Evolutionary conservation across 2,329 filamentous ascomycete species (phyloP).

Genomic region (Alternaria atra): DNA sequence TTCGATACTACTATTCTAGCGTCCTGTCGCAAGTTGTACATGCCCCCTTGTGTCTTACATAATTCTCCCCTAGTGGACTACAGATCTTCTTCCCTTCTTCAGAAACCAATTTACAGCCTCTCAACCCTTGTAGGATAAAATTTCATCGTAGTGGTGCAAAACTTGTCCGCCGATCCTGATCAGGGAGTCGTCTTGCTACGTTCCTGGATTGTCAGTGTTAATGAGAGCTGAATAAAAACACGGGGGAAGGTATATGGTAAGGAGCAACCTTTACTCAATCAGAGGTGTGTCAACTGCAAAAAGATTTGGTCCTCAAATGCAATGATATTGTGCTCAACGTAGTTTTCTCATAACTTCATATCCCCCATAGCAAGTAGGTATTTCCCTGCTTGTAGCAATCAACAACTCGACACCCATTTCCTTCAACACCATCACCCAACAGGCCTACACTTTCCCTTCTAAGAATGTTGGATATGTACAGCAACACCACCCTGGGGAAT

Average conservation of each 20-base stretch:
- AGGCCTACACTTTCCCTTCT: background rate
- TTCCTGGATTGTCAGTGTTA: background rate
- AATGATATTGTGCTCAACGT: background rate
- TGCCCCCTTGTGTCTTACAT: background rate
- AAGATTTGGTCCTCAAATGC: background rate
- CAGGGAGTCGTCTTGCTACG: background rate
- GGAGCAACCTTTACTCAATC: background rate
- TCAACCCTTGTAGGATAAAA: background rate
- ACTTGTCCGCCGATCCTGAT: background rate
- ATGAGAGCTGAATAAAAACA: background rate
- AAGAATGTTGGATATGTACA: conserved; percentile 1
- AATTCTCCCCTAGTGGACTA: background rate
- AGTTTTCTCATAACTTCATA: background rate
- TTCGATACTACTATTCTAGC: background rate
- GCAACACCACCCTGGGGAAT: conserved; percentile 7
- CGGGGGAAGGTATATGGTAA: background rate
- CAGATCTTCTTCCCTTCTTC: background rate
- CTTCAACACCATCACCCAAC: background rate
- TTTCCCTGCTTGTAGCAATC: background rate
- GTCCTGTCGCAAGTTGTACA: background rate
- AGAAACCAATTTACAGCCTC: background rate
- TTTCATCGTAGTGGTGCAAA: background rate
- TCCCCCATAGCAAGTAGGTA: background rate
- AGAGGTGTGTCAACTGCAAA: background rate
- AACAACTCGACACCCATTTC: too few relatives aligned